These are phyloP conservation scores for Colletotrichum musicola DNA, from an alignment of 2,329 filamentous ascomycete species.

Conservation along the genomic window DNA sequence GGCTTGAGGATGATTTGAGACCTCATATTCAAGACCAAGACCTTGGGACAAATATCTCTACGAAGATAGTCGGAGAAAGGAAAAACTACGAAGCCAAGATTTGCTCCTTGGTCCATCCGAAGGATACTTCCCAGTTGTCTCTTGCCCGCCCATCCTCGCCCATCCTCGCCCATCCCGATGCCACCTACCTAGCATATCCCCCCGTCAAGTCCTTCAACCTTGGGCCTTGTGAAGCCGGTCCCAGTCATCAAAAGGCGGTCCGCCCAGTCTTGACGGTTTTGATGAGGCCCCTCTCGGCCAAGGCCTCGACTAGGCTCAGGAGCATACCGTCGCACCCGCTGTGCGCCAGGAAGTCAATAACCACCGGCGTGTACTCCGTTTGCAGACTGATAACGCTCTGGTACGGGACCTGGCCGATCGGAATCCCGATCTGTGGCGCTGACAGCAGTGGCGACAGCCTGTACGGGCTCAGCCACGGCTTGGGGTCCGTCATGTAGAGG, in stretches of 20 bases:
- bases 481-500: slow-evolving; percentile 17
- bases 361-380: slow-evolving; percentile 15
- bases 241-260: slow-evolving; percentile 2
- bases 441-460: slow-evolving; percentile 3
- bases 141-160: no score
- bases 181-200: no score
- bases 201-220: no score
- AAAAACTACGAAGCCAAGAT: no score
- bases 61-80: no score
- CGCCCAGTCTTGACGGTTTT: slow-evolving; percentile 13
- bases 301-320: slow-evolving; percentile 7
- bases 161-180: no score
- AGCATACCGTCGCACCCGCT: slow-evolving; percentile 27
- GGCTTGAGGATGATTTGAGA: no score
- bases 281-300: background rate
- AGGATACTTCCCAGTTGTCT: no score
- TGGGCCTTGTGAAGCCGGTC: background rate
- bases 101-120: no score
- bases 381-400: slow-evolving; percentile 16
- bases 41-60: no score
- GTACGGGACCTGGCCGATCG: slow-evolving; percentile 17
- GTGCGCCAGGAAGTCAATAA: slow-evolving; percentile 14
- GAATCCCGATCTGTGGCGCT: slow-evolving; percentile 11
- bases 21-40: no score
- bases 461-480: slow-evolving; percentile 12